Conservation (phyloP, 2,329 filamentous ascomycete species). For the Pyrenochaeta sp. region DNA sequence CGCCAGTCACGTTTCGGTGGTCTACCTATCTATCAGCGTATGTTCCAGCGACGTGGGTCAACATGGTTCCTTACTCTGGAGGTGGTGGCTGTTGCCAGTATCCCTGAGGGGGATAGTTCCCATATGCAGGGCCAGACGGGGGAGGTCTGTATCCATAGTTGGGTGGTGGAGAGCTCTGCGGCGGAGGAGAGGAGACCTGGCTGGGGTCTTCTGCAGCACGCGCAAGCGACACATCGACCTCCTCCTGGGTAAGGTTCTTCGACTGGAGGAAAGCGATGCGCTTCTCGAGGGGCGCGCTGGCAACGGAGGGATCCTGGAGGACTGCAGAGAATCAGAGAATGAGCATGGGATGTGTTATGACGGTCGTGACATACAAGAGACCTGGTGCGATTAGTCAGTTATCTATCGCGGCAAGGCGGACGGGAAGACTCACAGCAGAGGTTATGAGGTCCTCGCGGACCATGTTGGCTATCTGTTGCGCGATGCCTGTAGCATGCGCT, state of each 20-base stretch:
- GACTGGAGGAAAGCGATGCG: conserved; percentile 91
- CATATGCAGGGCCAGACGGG: conserved; percentile 57
- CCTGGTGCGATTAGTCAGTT: conserved; percentile 49
- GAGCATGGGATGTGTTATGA: conserved; percentile 5
- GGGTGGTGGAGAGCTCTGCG: conserved; percentile 51
- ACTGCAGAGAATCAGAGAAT: conserved; percentile 62
- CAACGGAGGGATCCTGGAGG: conserved; percentile 91
- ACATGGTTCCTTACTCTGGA: conserved; percentile 55
- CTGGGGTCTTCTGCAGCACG: conserved; percentile 68
- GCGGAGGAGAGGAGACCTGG: conserved; percentile 57
- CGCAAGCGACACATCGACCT: conserved; percentile 84
- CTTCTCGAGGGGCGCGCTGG: conserved; percentile 89
- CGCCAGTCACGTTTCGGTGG: conserved; percentile 89
- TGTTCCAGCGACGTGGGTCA: neutral
- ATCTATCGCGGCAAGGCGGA: neutral
- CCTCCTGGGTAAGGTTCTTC: conserved; percentile 96
- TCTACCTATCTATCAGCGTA: conserved; percentile 31
- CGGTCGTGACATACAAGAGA: conserved; percentile 57
- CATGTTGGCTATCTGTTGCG: conserved; percentile 63
- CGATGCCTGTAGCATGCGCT: conserved; percentile 23
- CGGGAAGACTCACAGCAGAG: conserved; percentile 66
- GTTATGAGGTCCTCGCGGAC: conserved; percentile 92
- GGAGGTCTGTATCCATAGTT: conserved; percentile 56
- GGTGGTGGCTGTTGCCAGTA: conserved; percentile 63
- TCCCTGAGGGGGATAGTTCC: conserved; percentile 59